Conservation (phyloP, 2,329 filamentous ascomycete species). For the Biscogniauxia marginata region DNA sequence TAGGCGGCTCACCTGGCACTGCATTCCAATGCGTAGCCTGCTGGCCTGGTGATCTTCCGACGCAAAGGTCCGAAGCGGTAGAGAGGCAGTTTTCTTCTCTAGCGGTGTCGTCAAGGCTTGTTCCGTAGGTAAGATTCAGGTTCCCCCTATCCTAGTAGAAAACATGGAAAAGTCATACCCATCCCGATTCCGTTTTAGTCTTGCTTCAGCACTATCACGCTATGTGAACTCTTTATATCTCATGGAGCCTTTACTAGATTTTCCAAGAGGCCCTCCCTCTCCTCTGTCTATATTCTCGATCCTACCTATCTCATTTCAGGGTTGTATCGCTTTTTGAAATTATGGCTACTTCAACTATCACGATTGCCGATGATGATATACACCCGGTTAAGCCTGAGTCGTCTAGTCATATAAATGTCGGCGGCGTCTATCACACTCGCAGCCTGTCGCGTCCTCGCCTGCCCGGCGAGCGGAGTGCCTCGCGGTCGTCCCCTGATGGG, state of each 20-base stretch:
- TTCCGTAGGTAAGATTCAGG: too few species aligned
- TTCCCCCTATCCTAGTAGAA: too few species aligned
- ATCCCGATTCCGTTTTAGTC: background rate
- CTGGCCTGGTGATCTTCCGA: background rate
- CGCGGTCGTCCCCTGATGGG: constrained; percentile 22
- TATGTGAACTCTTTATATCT: background rate
- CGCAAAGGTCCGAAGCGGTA: background rate
- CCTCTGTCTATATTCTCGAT: background rate
- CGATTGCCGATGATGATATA: constrained; percentile 30
- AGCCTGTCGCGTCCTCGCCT: constrained; percentile 27
- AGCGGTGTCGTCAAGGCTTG: too few species aligned
- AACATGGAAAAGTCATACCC: background rate
- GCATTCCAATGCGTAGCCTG: background rate
- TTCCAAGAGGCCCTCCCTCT: background rate
- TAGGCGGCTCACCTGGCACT: too few species aligned
- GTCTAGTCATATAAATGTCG: constrained; percentile 19
- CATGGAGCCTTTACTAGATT: background rate
- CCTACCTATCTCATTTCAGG: background rate
- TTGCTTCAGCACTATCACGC: background rate
- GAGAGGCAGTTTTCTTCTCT: too few species aligned
- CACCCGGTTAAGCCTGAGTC: constrained; percentile 22
- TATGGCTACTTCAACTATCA: constrained; percentile 28
- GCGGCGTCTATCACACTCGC: constrained; percentile 35
- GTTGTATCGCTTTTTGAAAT: background rate
- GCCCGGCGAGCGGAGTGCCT: constrained; percentile 21